These are phyloP conservation scores for Neoarthrinium moseri DNA, from an alignment of 2,329 filamentous ascomycete species.

Conservation along the genomic window DNA sequence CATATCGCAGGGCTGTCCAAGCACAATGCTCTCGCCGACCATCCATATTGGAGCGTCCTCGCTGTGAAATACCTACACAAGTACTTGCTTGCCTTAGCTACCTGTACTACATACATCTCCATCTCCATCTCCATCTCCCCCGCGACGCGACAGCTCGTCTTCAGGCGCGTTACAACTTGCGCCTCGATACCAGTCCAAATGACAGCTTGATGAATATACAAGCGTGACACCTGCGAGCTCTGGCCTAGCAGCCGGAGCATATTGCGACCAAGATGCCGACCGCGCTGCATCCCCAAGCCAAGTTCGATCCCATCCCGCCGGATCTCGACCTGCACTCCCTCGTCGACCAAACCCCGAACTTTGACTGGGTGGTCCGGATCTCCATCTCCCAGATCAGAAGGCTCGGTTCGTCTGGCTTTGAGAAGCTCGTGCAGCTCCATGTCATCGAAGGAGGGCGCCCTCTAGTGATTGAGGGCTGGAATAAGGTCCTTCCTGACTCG, in stretches of 20 bases:
- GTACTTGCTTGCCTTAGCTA: no score
- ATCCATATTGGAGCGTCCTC: no score
- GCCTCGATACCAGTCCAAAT: background rate
- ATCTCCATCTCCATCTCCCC: no score
- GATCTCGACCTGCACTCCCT: slow-evolving; percentile 75
- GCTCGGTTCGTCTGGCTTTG: slow-evolving; percentile 76
- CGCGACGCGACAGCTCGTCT: background rate
- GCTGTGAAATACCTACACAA: no score
- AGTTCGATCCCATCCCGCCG: slow-evolving; percentile 88
- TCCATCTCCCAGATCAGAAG: slow-evolving; percentile 74
- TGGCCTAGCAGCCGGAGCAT: background rate
- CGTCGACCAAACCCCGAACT: slow-evolving; percentile 78
- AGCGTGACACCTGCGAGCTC: background rate
- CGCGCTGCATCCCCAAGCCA: slow-evolving; percentile 74
- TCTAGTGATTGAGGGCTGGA: slow-evolving; percentile 87
- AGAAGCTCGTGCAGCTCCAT: slow-evolving; percentile 79
- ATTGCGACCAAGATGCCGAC: slow-evolving; percentile 61
- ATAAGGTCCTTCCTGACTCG: slow-evolving; percentile 69
- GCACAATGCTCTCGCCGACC: no score
- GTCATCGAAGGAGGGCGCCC: slow-evolving; percentile 85
- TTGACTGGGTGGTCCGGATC: slow-evolving; percentile 82
- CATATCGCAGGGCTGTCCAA: no score
- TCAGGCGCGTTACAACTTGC: background rate
- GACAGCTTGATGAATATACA: background rate
- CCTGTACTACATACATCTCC: no score